Conservation (phyloP, 148 eudicot species). For the Dianthus caryophyllus region DNA sequence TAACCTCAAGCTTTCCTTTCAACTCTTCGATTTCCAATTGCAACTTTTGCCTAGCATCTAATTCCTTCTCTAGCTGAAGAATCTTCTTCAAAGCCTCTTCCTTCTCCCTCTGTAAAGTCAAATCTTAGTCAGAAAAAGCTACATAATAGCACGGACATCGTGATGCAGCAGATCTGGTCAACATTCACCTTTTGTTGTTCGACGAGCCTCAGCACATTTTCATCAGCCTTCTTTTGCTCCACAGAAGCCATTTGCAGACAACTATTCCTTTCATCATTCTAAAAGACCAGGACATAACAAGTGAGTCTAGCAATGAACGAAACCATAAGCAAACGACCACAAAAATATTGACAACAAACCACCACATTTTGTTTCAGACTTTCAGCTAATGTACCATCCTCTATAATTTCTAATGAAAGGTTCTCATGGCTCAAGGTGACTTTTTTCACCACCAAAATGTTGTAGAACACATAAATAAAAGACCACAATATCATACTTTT, state of each 20-base stretch:
- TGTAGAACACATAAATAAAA: neutral
- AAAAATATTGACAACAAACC: neutral
- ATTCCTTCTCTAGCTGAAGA: conserved; percentile 54
- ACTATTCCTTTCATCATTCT: conserved; percentile 62
- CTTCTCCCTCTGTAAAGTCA: conserved; percentile 62
- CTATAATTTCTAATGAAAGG: neutral
- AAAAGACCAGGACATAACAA: conserved; percentile 2
- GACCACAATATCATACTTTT: too few relatives aligned
- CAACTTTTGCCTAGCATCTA: conserved; percentile 63
- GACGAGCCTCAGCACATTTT: conserved; percentile 64
- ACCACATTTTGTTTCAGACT: neutral
- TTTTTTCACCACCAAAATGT: neutral
- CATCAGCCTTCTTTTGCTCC: conserved; percentile 77
- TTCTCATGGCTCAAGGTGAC: neutral
- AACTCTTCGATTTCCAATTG: conserved; percentile 75
- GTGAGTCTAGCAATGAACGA: too few relatives aligned
- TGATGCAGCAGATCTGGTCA: neutral
- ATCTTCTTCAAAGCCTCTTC: conserved; percentile 59
- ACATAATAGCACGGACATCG: neutral
- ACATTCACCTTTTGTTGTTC: conserved; percentile 76
- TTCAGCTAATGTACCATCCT: neutral
- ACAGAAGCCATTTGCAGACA: conserved; percentile 72
- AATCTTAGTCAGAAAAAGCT: conserved; percentile 18
- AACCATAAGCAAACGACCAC: too few relatives aligned
- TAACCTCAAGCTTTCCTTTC: conserved; percentile 67